Evolutionary conservation across 2,329 filamentous ascomycete species (phyloP), one percentile per base, ranked within the genome.

Genomic region (Zalaria obscura): DNA sequence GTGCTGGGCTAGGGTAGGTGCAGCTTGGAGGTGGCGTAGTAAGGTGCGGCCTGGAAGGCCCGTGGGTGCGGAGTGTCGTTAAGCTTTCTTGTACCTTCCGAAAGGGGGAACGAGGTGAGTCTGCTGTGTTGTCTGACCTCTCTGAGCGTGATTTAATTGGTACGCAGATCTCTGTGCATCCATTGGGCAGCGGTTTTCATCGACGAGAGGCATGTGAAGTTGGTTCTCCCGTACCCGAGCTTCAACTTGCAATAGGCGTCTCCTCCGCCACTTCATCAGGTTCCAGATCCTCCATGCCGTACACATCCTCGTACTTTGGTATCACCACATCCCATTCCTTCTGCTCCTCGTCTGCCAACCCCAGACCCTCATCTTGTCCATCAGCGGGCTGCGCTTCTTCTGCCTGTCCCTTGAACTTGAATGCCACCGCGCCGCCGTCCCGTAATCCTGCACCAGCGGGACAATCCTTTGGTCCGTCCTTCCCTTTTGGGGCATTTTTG

Each of bases 381-480:
- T 36, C 35, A 34, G 25, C 35, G 25, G 34, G 25, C 6, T 35
- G 8, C n/a, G 7, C 27, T 11, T 25, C 7, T 3, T 25, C 31
- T 27, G 35, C 41, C 7, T 40, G 36, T 8, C 43, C 43, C 36
- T 40, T 40, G 36, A 61, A 61, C 37, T 55, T 57, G 48, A 60
- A 60, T 5, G 58, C 59, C 42, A 62, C 50, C 4, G 58, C 48
- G 7, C 51, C 52, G 18, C 51, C 52, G 42, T 59, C 57, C 40
- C 50, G 50, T 39, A 62, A 44, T 1, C 59, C 58, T 6, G 47
- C 50, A 9, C 52, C 57, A 37, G 56, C 48, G 40, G 66, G 55
- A 49, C 63, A 64, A 26, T 57, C 59, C 28, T 56, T 53, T 34
- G 56, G 55, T 28, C 45, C 56, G 27, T 51, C 53, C 45, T 64